Conservation (phyloP, 371 early-diverging fungal genomes). For the Encephalitozoon cuniculi region DNA sequence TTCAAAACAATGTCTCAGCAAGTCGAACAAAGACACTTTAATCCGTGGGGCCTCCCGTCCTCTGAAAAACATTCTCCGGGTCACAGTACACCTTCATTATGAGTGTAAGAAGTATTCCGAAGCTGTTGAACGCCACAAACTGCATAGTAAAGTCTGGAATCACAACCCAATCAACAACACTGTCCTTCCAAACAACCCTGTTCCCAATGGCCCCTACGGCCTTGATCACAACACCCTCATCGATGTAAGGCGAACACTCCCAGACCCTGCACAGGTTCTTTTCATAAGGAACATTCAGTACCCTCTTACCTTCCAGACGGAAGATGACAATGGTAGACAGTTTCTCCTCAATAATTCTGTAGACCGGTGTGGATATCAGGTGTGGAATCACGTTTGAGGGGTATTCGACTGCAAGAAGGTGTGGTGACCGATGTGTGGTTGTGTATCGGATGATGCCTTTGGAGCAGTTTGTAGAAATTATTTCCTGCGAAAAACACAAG, state of each 20-base stretch:
- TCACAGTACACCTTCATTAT: slow-evolving; percentile 11
- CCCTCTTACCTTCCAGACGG: neutral
- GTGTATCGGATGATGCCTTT: neutral
- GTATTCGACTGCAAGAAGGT: neutral
- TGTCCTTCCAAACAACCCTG: neutral
- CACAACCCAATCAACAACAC: slow-evolving; percentile 2
- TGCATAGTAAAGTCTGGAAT: slow-evolving; percentile 21
- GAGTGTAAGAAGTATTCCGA: slow-evolving; percentile 11
- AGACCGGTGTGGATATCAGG: neutral
- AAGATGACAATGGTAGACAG: neutral
- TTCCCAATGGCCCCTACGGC: neutral
- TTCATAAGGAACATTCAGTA: neutral
- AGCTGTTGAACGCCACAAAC: slow-evolving; percentile 10
- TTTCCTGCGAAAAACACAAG: neutral
- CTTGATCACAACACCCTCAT: neutral
- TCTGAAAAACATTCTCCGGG: neutral
- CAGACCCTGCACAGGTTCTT: neutral
- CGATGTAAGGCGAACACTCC: slow-evolving; percentile 4
- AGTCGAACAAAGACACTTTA: neutral
- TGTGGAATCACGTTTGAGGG: neutral
- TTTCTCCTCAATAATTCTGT: neutral
- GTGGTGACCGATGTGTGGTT: neutral
- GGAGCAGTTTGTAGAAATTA: neutral
- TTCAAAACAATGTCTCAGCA: neutral
- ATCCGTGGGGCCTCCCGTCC: neutral